Conservation (phyloP, 805 yeast genomes). For the Metschnikowia lachancei region DNA sequence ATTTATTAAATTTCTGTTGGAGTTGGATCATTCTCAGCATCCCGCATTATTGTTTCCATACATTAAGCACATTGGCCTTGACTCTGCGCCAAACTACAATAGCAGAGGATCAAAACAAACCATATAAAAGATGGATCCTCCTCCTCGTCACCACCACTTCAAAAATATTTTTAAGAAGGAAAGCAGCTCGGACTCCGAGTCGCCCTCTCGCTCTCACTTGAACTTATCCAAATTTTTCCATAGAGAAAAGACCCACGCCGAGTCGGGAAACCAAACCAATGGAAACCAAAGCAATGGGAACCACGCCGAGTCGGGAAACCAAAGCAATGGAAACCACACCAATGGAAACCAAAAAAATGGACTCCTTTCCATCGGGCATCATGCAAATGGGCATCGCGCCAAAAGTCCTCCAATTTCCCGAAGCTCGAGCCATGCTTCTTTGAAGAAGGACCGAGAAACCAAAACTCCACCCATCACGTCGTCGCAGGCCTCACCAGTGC, state of each 20-base stretch:
- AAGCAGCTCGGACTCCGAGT: conserved; percentile 12
- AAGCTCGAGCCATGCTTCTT: conserved; percentile 4
- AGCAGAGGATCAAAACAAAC: not conserved
- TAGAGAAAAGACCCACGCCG: conserved; percentile 17
- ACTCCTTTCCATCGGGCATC: too few species aligned
- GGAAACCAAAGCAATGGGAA: too few species aligned
- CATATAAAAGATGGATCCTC: conserved; percentile 2
- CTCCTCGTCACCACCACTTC: conserved; percentile 20
- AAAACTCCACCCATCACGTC: conserved; percentile 8
- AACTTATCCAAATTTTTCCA: conserved; percentile 24
- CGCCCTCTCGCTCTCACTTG: conserved; percentile 16
- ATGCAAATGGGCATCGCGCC: not conserved
- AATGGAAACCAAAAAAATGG: too few species aligned
- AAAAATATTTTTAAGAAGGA: conserved; percentile 25
- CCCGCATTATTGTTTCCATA: not conserved
- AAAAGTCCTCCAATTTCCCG: conserved; percentile 3
- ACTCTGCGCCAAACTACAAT: not conserved
- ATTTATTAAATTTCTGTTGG: too few species aligned
- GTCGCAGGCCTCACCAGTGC: conserved; percentile 7
- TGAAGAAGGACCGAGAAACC: conserved; percentile 1
- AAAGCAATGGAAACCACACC: not conserved
- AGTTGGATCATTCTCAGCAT: not conserved
- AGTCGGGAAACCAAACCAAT: not conserved
- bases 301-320: conserved; percentile 3
- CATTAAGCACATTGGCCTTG: not conserved